Evolutionary conservation across 495 filamentous ascomycete genomes (phyloP).

Genomic region (Chaetomidium leptoderma): DNA sequence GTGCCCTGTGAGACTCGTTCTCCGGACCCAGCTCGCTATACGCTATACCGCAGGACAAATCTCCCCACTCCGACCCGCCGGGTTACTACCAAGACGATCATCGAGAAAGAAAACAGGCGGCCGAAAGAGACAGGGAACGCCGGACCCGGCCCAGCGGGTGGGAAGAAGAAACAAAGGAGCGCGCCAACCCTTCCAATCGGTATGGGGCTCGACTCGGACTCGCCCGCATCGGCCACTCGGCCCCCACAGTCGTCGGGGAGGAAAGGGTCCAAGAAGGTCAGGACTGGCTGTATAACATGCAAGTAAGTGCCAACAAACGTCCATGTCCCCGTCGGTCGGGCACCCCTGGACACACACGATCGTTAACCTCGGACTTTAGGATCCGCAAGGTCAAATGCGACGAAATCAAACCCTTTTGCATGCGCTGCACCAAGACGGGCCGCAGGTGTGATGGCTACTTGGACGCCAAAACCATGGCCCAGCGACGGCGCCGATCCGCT

Average conservation of each 20-base stretch:
- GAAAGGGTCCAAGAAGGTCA: slow-evolving; percentile 36
- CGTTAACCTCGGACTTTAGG: slow-evolving; percentile 24
- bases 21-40: slow-evolving; percentile 6
- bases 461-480: slow-evolving; percentile 28
- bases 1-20: not conserved
- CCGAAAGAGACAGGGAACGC: not conserved
- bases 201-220: slow-evolving; percentile 27
- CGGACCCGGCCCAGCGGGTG: not conserved
- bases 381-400: slow-evolving; percentile 45
- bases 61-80: not conserved
- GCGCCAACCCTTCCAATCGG: slow-evolving; percentile 5
- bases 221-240: slow-evolving; percentile 16
- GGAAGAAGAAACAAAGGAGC: not conserved
- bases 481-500: slow-evolving; percentile 29
- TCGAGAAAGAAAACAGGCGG: not conserved
- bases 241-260: slow-evolving; percentile 29
- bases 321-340: not conserved
- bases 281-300: slow-evolving; percentile 38
- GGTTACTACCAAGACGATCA: not conserved
- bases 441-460: slow-evolving; percentile 45
- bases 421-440: slow-evolving; percentile 43
- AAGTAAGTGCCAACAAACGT: slow-evolving; percentile 27
- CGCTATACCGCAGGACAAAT: too few species aligned
- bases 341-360: not conserved
- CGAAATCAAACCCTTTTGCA: slow-evolving; percentile 42